These are phyloP conservation scores for Cryphonectria carpinicola DNA, from an alignment of 2,329 filamentous ascomycete genomes.

Conservation along the genomic window DNA sequence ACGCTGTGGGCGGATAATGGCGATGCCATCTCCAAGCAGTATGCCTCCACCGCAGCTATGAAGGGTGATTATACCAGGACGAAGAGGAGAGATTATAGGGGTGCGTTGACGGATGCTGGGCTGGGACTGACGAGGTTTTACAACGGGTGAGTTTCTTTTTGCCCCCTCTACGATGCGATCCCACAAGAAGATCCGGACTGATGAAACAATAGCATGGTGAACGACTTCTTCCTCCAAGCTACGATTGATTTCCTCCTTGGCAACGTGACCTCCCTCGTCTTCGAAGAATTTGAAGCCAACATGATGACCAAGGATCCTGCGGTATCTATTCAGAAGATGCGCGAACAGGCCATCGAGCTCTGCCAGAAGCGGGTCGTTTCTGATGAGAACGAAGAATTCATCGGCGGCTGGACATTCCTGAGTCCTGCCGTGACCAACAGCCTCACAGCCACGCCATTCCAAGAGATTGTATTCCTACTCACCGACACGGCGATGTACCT, in stretches of 20 bases:
- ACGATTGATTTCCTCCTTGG: constrained; percentile 94
- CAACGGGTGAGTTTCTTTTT: constrained; percentile 56
- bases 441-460: constrained; percentile 72
- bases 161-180: constrained; percentile 25
- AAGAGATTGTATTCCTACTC: constrained; percentile 85
- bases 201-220: constrained; percentile 76
- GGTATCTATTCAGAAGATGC: constrained; percentile 80
- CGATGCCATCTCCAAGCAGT: constrained; percentile 93
- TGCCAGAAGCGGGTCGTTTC: constrained; percentile 85
- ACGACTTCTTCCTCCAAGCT: constrained; percentile 95
- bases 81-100: constrained; percentile 85
- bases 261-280: constrained; percentile 81
- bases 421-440: constrained; percentile 75
- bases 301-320: constrained; percentile 94
- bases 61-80: constrained; percentile 97
- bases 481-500: constrained; percentile 86
- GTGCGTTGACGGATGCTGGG: constrained; percentile 88
- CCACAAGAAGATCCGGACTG: constrained; percentile 13
- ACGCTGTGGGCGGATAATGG: constrained; percentile 97
- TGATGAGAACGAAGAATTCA: constrained; percentile 80
- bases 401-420: constrained; percentile 87
- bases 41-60: constrained; percentile 91
- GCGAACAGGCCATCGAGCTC: constrained; percentile 87
- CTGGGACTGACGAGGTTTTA: constrained; percentile 80
- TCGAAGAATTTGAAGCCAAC: constrained; percentile 91